A percentile compares a stretch with the other conserved stretches of the same genome.
These are phyloP conservation scores for Smallanthus sonchifolius DNA, from an alignment of 129 eudicot genomes.

Conservation along the genomic window DNA sequence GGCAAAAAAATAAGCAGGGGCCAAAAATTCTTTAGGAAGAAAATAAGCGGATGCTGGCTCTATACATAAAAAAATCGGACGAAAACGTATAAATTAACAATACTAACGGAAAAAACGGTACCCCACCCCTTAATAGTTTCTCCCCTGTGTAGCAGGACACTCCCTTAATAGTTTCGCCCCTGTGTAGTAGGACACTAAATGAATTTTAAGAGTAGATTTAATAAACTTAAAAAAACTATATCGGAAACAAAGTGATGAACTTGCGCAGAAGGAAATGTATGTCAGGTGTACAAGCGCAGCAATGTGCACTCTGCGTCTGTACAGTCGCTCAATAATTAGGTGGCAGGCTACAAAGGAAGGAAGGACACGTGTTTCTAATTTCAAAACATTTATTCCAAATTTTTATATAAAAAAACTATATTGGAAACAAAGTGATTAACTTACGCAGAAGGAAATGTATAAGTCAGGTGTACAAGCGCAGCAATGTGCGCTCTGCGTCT, in stretches of 20 bases:
- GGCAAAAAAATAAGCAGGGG: too few species aligned
- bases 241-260: not conserved
- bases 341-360: slow-evolving; percentile 2
- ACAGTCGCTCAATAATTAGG: slow-evolving; percentile 8
- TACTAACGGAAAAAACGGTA: too few species aligned
- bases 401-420: not conserved
- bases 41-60: too few species aligned
- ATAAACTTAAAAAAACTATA: not conserved
- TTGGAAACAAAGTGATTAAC: not conserved
- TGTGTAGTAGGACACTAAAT: too few species aligned
- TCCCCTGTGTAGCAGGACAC: too few species aligned
- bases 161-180: too few species aligned
- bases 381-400: not conserved
- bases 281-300: not conserved
- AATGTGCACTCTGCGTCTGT: slow-evolving; percentile 5
- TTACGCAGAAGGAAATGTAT: not conserved
- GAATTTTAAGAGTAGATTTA: too few species aligned
- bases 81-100: too few species aligned
- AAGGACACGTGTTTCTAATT: not conserved
- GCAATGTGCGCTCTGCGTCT: slow-evolving; percentile 3
- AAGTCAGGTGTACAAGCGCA: not conserved
- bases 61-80: too few species aligned
- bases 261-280: not conserved
- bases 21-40: too few species aligned
- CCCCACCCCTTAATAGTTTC: too few species aligned